A percentile compares a stretch with the other conserved stretches of the same genome.
These are phyloP conservation scores for Dactylella cylindrospora DNA, from an alignment of 2,329 filamentous ascomycete genomes.

Conservation along the genomic window DNA sequence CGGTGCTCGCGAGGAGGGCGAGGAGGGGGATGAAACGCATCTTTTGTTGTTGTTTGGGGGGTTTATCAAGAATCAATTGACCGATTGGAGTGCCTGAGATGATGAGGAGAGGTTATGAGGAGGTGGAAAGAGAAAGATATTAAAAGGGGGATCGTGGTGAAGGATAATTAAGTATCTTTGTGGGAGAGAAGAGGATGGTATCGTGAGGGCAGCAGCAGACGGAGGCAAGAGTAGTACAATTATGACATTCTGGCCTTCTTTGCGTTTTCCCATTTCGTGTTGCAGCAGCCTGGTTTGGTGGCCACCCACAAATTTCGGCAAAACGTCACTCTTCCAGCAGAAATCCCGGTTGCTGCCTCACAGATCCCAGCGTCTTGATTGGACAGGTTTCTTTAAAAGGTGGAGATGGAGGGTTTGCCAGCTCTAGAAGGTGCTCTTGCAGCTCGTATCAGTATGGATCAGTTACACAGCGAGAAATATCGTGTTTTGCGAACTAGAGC, in stretches of 20 bases:
- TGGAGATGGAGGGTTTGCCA: no score
- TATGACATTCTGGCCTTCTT: no score
- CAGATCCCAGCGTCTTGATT: background rate
- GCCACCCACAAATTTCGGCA: slow-evolving; percentile 35
- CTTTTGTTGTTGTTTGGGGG: no score
- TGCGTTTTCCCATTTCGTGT: no score
- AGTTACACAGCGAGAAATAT: no score
- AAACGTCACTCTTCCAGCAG: slow-evolving; percentile 17
- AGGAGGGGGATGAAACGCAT: slow-evolving; percentile 41
- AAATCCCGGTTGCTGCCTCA: background rate
- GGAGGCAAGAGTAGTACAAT: slow-evolving; percentile 20
- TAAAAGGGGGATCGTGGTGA: background rate
- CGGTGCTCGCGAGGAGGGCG: slow-evolving; percentile 42
- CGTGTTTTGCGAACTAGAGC: no score
- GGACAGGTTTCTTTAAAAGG: no score
- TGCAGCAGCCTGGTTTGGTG: no score
- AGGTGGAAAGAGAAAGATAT: background rate
- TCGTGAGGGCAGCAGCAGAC: slow-evolving; percentile 14
- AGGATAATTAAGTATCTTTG: background rate
- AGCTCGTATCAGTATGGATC: no score
- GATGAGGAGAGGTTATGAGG: no score
- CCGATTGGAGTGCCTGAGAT: slow-evolving; percentile 9
- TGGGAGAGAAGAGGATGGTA: slow-evolving; percentile 1
- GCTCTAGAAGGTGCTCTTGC: no score
- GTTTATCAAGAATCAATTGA: background rate